Evolutionary conservation across 2,329 filamentous ascomycete species (phyloP), one percentile per base, ranked within the genome.

Genomic region (Xylogone sp.): DNA sequence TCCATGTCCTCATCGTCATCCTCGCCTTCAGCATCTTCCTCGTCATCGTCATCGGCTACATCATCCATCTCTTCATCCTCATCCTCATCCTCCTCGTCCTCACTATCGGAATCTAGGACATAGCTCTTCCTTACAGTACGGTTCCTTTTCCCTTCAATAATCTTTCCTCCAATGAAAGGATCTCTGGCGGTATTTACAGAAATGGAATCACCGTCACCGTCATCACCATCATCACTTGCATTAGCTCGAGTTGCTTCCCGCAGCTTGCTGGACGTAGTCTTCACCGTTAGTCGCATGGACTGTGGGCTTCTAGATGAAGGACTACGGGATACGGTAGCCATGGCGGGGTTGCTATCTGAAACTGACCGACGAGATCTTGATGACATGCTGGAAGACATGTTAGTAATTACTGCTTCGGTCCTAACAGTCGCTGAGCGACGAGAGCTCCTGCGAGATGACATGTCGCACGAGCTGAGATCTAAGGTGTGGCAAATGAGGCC

Each of bases 71-170:
- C 52, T 20, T 54, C 60, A 27, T 64, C 62, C 12, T 64, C 60
- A 27, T 64, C 62, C 12, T 64, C 62, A 13, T 61, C 61, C 34
- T 27, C 24, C 21, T 65, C 62, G 3, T 60, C 59, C 13, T 70
- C 69, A 52, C 73, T 72, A 42, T 73, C 71, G 42, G 75, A 74
- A 18, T 77, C 72, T 62, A 78, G 66, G 53, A 80, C 76, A 53
- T 68, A 68, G 49, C 60, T 67, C 50, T 67, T 68, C 45, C 59
- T 62, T 5, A 65, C 61, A 50, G 64, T 62, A 46, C 65, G 61
- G 4, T 58, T 49, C 54, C 65, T 56, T 47, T 62, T 65, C 1
- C 63, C 64, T 45, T 64, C 62, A 2, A 67, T 43, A 42, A 67
- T 67, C 42, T 66, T 56, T 18, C 62, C 61, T 3, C 62, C 62